phyloP scores from a whole-genome alignment of 73 alveolate genomes.

The Tetrahymena elliotti region DNA sequence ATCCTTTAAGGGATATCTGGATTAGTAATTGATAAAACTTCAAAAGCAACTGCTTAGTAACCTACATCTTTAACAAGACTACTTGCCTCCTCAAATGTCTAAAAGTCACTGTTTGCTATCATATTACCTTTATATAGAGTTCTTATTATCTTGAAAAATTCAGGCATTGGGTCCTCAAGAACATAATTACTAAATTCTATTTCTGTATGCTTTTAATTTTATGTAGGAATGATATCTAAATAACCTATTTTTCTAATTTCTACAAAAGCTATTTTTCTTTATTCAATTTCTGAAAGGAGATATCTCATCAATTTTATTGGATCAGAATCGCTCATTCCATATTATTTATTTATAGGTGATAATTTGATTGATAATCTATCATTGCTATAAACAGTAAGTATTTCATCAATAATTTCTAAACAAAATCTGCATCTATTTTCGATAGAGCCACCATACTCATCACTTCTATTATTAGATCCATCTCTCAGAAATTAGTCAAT shows the following conservation, averaged over 20 bases:
- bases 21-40: neutral
- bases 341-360: slow-evolving; percentile 8
- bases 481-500: slow-evolving; percentile 61
- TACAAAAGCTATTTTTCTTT: slow-evolving; percentile 16
- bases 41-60: neutral
- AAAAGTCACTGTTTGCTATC: slow-evolving; percentile 7
- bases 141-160: slow-evolving; percentile 5
- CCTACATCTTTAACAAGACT: neutral
- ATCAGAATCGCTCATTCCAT: slow-evolving; percentile 19
- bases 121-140: slow-evolving; percentile 23
- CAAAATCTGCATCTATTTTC: slow-evolving; percentile 73
- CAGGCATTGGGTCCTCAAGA: slow-evolving; percentile 1
- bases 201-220: neutral
- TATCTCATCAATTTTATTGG: slow-evolving; percentile 6
- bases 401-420: slow-evolving; percentile 47
- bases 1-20: neutral
- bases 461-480: slow-evolving; percentile 65
- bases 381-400: neutral
- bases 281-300: neutral
- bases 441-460: slow-evolving; percentile 78
- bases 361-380: slow-evolving; percentile 23
- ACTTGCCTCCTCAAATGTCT: neutral
- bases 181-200: slow-evolving; percentile 1
- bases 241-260: neutral
- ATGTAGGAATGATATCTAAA: neutral